Evolutionary conservation across 352 stramenopile genomes (phyloP).

Genomic region (Phytophthora megakarya): DNA sequence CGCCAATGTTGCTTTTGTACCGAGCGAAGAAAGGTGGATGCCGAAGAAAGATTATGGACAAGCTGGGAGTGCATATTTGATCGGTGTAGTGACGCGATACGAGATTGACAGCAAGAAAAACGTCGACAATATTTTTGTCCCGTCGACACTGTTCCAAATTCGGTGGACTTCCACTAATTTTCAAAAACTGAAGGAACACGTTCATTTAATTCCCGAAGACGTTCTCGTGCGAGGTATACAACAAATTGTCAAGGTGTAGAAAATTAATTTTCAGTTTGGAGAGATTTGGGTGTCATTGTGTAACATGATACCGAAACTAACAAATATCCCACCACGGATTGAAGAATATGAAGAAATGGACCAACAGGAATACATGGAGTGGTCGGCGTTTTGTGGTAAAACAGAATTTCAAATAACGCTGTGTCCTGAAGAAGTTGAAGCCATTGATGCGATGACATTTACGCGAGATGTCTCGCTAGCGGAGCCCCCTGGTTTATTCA

Average conservation of each 20-base stretch:
- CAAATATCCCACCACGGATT: neutral
- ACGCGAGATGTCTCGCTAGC: neutral
- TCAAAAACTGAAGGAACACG: conserved; percentile 1
- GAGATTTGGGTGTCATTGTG: conserved; percentile 9
- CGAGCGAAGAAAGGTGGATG: too few species aligned
- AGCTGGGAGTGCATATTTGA: neutral
- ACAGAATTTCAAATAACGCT: conserved; percentile 15
- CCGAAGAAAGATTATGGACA: neutral
- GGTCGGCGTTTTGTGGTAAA: conserved; percentile 7
- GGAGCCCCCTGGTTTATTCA: conserved; percentile 1
- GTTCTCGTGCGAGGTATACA: neutral
- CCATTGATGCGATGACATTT: conserved; percentile 16
- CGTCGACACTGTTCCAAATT: neutral
- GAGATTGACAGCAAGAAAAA: neutral
- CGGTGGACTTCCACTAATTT: conserved; percentile 3
- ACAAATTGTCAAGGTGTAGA: neutral
- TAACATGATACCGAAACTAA: conserved; percentile 1
- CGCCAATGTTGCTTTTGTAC: too few species aligned
- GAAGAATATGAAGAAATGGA: conserved; percentile 17
- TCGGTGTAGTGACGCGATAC: conserved; percentile 2
- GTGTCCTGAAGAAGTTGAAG: conserved; percentile 4
- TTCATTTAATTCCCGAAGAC: neutral
- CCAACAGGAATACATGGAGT: neutral
- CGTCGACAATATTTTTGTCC: neutral
- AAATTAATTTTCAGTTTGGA: conserved; percentile 2